Base-by-base conservation (phyloP, 176 grass and related monocot genomes). In the Oryza meyeriana region DNA sequence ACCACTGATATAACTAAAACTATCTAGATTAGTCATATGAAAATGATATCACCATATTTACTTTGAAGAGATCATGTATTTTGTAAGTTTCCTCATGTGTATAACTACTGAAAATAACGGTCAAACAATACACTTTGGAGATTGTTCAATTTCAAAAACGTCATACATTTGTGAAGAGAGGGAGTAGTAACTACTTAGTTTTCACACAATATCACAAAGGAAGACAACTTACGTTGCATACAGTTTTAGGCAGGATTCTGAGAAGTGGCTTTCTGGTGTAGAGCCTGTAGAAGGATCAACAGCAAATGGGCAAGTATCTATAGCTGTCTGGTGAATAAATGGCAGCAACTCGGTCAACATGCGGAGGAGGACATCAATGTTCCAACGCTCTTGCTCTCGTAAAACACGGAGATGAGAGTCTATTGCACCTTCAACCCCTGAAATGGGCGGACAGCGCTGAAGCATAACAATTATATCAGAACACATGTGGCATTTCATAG, bases 361-460 rank as follows among this genome's bases (percentile, higher is more conserved):
- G 36, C 95, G 88, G 63, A 98, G 89, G 20, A 98, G 86, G 38
- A 91, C 95, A 63, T 90, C 90, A 83, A 98, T 95, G 79, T 93
- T 95, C 95, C 95, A 98, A 78, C 90, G 87, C 77, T 93, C 92
- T 81, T 90, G 87, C 84, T 98, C 92, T 61, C 95, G 90, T 57
- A 98, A 79, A 85, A 89, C 90, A 59, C 85, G 90, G 63, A 98
- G 81, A 84, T 98, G 83, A 81, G 90, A 98, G 41, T 98, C 95
- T 75, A 91, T 77, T 86, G 95, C 91, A 88, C 95, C 87, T 87
- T 91, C 92, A 82, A 95, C 92, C 84, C 95, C 95, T 34, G 90
- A 98, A 93, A 98, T 66, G 78, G 95, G 86, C 20, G 95, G 90
- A 83, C 95, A 98, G 29, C 85, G 83, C 92, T 98, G 92, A 87